Evolutionary conservation across 441 rosid genomes (phyloP), one percentile per base, ranked within the genome.

Genomic region (Corymbia calophylla): DNA sequence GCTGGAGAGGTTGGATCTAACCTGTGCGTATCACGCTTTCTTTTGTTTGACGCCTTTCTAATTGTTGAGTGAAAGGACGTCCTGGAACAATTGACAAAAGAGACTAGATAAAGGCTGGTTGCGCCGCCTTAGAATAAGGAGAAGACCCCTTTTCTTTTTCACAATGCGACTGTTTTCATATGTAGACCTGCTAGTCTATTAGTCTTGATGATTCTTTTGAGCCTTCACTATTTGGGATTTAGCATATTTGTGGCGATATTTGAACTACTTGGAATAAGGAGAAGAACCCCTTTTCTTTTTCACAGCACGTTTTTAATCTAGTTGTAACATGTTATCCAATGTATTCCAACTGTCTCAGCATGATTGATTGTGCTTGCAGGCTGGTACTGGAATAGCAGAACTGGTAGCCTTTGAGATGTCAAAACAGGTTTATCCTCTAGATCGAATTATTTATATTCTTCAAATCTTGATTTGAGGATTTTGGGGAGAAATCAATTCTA

Each of bases 1-100:
- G 91, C 91, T 87, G 91, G 91, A 58, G 91, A 90, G 89, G 91
- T 90, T 44, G 62, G 89, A 39, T 53, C 35, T 9, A 48, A 14
- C 53, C 54, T 64, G 35, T 87, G 35, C 54, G 60, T 29, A 48
- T 87, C 10, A n/a, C 47, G n/a, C 62, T 86, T 86, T 17, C 5
- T 19, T 86, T 86, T 86, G 3, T 55, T 86, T 53, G 47, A 1
- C 44, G 15, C 29, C 29, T 44, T 86, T 51, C 87, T n/a, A n/a
- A 10, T 86, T 53, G 29, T 55, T 18, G 62, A 86, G 87, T 51
- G 51, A 44, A 44, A 44, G 84, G 84, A 77, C 51, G 44, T 77
- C 84, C 51, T 44, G 84, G 84, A 77, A 25, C 84, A 77, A 44
- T 77, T 12, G 84, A 77, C n/a, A 39, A 44, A 77, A 39, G n/a